Conservation (phyloP, 1,284 basidiomycete genomes). For the Termitomyces sp. region DNA sequence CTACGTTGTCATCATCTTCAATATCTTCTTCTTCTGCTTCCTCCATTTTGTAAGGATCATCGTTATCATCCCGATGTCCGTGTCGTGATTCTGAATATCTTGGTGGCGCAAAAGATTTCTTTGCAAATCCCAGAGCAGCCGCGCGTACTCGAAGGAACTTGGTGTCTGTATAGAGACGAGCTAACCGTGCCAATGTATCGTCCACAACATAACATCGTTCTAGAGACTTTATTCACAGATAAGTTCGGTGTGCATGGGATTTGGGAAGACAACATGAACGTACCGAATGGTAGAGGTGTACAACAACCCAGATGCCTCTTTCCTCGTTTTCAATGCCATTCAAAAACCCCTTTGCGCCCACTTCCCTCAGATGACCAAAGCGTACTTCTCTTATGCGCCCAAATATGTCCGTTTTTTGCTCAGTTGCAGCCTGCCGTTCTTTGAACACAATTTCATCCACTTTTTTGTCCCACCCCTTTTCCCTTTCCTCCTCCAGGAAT, state of each 20-base stretch:
- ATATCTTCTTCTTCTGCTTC: slow-evolving; percentile 27
- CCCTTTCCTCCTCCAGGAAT: slow-evolving; percentile 66
- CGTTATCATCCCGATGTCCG: slow-evolving; percentile 35
- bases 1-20: slow-evolving; percentile 50
- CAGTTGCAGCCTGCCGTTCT: slow-evolving; percentile 33
- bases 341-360: slow-evolving; percentile 70
- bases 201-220: slow-evolving; percentile 72
- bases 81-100: slow-evolving; percentile 22
- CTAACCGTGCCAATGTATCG: slow-evolving; percentile 61
- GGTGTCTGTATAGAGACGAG: slow-evolving; percentile 62
- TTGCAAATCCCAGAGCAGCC: slow-evolving; percentile 72
- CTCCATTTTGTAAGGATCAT: slow-evolving; percentile 34
- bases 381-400: slow-evolving; percentile 45
- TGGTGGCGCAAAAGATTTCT: slow-evolving; percentile 25
- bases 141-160: slow-evolving; percentile 80
- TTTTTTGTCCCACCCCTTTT: slow-evolving; percentile 44
- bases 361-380: slow-evolving; percentile 81
- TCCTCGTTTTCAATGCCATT: slow-evolving; percentile 73
- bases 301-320: slow-evolving; percentile 66
- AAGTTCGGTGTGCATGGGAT: slow-evolving; percentile 5
- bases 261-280: slow-evolving; percentile 23
- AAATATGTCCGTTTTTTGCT: slow-evolving; percentile 34
- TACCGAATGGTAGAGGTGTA: slow-evolving; percentile 82
- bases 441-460: slow-evolving; percentile 36
- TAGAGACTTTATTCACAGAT: slow-evolving; percentile 44